A percentile compares a stretch with the other conserved stretches of the same genome.
phyloP scores from a whole-genome alignment of 371 early-diverging fungal species.

The Mucor velutinosus region DNA sequence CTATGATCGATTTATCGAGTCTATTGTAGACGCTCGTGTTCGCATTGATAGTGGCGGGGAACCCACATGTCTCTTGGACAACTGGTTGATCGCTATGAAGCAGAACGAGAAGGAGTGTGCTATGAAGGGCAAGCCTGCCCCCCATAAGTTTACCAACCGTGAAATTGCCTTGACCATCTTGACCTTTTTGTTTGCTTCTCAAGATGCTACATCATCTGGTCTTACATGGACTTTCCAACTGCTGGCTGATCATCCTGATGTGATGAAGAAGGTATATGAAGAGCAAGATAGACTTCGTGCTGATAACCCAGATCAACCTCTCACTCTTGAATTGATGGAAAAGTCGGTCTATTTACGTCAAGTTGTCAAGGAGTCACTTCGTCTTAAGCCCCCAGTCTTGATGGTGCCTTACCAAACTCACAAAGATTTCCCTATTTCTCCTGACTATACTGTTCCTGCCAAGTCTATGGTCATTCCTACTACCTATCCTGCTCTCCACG shows the following conservation, averaged over 20 bases:
- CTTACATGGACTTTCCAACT: slow-evolving; percentile 34
- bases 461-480: slow-evolving; percentile 46
- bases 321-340: slow-evolving; percentile 25
- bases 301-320: slow-evolving; percentile 10
- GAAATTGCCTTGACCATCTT: slow-evolving; percentile 31
- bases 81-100: slow-evolving; percentile 26
- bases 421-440: slow-evolving; percentile 16
- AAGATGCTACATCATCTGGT: slow-evolving; percentile 32
- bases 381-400: slow-evolving; percentile 25
- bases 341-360: slow-evolving; percentile 24
- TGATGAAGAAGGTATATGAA: slow-evolving; percentile 22
- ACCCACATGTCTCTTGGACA: slow-evolving; percentile 23
- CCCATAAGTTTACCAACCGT: slow-evolving; percentile 20
- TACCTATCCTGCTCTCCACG: slow-evolving; percentile 48
- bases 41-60: slow-evolving; percentile 22
- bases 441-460: slow-evolving; percentile 15
- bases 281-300: slow-evolving; percentile 23
- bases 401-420: slow-evolving; percentile 28
- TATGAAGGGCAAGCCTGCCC: slow-evolving; percentile 14
- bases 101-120: slow-evolving; percentile 18
- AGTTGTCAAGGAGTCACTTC: slow-evolving; percentile 28
- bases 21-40: slow-evolving; percentile 21
- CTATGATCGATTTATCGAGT: slow-evolving; percentile 24
- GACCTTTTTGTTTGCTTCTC: slow-evolving; percentile 32
- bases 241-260: slow-evolving; percentile 32